Conservation (phyloP, 1,284 basidiomycete genomes). For the Ceratobasidium sp. region DNA sequence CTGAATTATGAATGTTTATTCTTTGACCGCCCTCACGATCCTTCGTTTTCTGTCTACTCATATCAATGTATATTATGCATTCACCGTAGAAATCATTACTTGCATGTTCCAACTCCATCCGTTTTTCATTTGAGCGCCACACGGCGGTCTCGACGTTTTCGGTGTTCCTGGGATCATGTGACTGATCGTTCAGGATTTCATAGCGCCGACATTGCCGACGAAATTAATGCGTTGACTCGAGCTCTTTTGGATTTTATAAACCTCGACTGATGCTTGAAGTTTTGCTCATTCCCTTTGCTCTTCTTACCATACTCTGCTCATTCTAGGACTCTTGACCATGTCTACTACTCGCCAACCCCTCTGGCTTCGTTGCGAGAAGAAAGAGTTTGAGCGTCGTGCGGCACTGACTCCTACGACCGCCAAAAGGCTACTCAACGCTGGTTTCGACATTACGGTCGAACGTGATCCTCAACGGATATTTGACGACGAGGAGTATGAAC, state of each 20-base stretch:
- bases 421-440: conserved; percentile 89
- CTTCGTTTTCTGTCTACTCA: conserved; percentile 21
- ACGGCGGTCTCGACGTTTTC: neutral
- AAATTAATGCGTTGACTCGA: conserved; percentile 38
- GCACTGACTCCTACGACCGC: conserved; percentile 95
- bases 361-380: conserved; percentile 96
- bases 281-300: conserved; percentile 6
- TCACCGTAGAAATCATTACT: conserved; percentile 43
- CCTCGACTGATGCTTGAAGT: neutral
- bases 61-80: conserved; percentile 45
- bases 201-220: conserved; percentile 35
- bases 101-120: conserved; percentile 17
- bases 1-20: conserved; percentile 46
- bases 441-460: conserved; percentile 94
- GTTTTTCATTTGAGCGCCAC: conserved; percentile 30
- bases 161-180: conserved; percentile 28
- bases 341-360: conserved; percentile 58
- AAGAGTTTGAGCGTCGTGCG: conserved; percentile 92
- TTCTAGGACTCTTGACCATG: conserved; percentile 7
- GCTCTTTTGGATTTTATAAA: conserved; percentile 25
- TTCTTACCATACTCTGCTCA: neutral
- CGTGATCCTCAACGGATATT: conserved; percentile 96
- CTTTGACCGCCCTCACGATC: conserved; percentile 17
- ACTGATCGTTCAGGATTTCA: conserved; percentile 36
- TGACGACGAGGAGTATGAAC: conserved; percentile 92